Conservation (phyloP, 345 rosid genomes). For the Lepidium africanum region DNA sequence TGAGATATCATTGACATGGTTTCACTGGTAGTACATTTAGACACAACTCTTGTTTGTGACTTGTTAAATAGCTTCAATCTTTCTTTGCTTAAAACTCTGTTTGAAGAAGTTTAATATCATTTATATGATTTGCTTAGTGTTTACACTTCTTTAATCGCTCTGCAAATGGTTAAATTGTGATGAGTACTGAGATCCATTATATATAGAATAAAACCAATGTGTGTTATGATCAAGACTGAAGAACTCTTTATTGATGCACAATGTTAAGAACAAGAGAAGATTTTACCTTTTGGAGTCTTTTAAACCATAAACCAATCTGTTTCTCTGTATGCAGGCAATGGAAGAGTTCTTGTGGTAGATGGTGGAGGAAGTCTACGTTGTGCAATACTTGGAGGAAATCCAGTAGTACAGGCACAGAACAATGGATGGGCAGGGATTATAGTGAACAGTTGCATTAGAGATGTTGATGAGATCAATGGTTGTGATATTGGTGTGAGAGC, state of each 20-base stretch:
- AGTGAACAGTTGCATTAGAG: slow-evolving; percentile 71
- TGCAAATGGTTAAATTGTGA: not conserved
- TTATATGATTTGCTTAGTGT: not conserved
- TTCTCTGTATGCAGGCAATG: slow-evolving; percentile 29
- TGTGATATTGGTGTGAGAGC: slow-evolving; percentile 85
- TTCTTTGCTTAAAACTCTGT: not conserved
- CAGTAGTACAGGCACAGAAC: slow-evolving; percentile 82
- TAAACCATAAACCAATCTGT: not conserved
- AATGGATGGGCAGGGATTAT: slow-evolving; percentile 83
- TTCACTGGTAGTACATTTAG: not conserved
- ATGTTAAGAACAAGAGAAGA: not conserved
- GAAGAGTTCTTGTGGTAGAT: slow-evolving; percentile 74
- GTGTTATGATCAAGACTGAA: not conserved
- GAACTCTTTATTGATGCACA: not conserved
- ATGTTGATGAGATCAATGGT: slow-evolving; percentile 80
- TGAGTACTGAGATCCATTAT: not conserved
- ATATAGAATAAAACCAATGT: not conserved
- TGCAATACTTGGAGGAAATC: slow-evolving; percentile 74
- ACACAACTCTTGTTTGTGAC: not conserved
- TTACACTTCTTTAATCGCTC: not conserved
- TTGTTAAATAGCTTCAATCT: not conserved
- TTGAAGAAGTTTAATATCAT: not conserved
- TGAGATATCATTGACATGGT: not conserved
- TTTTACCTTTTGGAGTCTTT: not conserved
- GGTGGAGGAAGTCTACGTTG: slow-evolving; percentile 75